Evolutionary conservation across 306 rosid species (phyloP).

Genomic region (Inga oerstediana): DNA sequence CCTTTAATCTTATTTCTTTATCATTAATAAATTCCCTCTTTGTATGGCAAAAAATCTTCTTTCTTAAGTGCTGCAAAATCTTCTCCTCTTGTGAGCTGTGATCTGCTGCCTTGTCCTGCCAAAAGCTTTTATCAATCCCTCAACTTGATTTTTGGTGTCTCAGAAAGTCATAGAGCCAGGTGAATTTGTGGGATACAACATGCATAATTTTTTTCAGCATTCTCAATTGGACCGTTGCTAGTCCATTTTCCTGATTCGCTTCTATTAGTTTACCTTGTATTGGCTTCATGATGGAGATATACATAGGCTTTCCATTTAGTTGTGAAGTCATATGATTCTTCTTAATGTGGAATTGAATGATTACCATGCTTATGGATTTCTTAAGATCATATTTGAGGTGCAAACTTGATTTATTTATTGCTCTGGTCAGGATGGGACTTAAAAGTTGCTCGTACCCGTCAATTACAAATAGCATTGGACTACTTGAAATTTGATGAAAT

Average conservation of each 20-base stretch:
- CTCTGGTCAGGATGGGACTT: constrained; percentile 83
- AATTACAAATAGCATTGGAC: constrained; percentile 79
- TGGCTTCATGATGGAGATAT: constrained; percentile 28
- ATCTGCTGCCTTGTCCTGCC: background rate
- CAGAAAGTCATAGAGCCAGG: constrained; percentile 25
- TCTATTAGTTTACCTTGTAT: constrained; percentile 15
- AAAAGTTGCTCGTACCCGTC: constrained; percentile 77
- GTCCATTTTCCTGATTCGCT: constrained; percentile 16
- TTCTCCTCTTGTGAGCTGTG: constrained; percentile 3
- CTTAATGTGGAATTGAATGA: constrained; percentile 6
- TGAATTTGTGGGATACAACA: constrained; percentile 6
- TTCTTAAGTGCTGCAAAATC: background rate
- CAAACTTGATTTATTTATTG: constrained; percentile 41
- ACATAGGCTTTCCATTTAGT: constrained; percentile 14
- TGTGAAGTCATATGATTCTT: constrained; percentile 16
- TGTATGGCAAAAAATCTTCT: background rate
- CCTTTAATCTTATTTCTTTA: background rate
- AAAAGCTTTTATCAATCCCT: constrained; percentile 19
- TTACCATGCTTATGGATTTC: constrained; percentile 25
- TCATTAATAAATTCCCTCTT: background rate
- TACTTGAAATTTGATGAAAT: constrained; percentile 85
- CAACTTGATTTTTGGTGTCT: constrained; percentile 20
- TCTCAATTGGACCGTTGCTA: constrained; percentile 7
- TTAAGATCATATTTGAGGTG: constrained; percentile 26
- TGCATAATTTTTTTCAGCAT: constrained; percentile 16